phyloP scores from a whole-genome alignment of 2,329 filamentous ascomycete genomes.

The Pyrenophora graminea region DNA sequence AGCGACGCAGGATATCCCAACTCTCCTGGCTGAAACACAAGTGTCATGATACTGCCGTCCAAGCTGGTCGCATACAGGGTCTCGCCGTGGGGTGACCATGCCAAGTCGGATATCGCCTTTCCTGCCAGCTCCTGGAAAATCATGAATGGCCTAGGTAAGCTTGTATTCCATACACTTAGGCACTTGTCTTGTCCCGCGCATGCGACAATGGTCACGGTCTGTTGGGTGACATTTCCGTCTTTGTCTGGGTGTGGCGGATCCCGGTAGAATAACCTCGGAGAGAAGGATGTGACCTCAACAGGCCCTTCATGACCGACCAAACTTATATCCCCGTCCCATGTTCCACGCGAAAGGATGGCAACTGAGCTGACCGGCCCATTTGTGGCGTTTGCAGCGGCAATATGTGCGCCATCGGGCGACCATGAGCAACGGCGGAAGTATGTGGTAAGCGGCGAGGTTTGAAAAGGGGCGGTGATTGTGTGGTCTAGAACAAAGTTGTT shows the following conservation, averaged over 20 bases:
- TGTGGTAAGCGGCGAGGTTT: slow-evolving; percentile 89
- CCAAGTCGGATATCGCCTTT: slow-evolving; percentile 91
- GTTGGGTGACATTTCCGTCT: slow-evolving; percentile 50
- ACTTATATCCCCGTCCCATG: slow-evolving; percentile 97
- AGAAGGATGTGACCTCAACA: slow-evolving; percentile 96
- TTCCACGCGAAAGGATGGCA: slow-evolving; percentile 88
- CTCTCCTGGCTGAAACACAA: slow-evolving; percentile 83
- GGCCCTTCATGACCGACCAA: slow-evolving; percentile 96
- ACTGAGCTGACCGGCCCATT: slow-evolving; percentile 97
- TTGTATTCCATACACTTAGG: slow-evolving; percentile 96
- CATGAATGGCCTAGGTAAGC: slow-evolving; percentile 85
- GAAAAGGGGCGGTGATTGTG: slow-evolving; percentile 86
- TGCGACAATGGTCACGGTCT: slow-evolving; percentile 87
- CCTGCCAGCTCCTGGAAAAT: slow-evolving; percentile 85
- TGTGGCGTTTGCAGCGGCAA: slow-evolving; percentile 93
- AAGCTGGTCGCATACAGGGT: slow-evolving; percentile 84
- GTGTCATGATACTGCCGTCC: slow-evolving; percentile 83
- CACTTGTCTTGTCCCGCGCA: slow-evolving; percentile 97
- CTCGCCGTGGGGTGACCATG: slow-evolving; percentile 91
- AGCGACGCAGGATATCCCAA: slow-evolving; percentile 84
- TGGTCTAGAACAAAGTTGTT: slow-evolving; percentile 95
- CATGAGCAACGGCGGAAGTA: slow-evolving; percentile 97
- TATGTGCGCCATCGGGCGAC: slow-evolving; percentile 96
- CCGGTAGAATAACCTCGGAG: slow-evolving; percentile 81
- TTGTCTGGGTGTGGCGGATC: slow-evolving; percentile 63